Conservation (phyloP, 768 basidiomycete genomes). For the Mycena albidolilacea region DNA sequence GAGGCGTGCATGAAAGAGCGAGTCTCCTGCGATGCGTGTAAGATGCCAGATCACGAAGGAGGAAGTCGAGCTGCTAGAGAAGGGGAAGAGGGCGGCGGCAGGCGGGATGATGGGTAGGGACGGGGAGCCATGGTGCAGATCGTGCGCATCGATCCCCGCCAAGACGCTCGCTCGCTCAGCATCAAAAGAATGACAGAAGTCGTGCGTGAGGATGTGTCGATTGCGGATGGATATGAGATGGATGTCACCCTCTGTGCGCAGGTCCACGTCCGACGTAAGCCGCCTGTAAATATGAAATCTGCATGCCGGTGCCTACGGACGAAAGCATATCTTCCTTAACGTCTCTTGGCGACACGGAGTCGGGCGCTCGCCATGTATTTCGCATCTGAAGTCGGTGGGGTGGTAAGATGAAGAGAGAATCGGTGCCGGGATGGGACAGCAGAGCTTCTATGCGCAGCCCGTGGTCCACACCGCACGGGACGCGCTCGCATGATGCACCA, state of each 20-base stretch:
- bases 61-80: neutral
- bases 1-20: neutral
- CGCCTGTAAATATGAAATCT: slow-evolving; percentile 1
- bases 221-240: neutral
- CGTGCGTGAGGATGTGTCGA: neutral
- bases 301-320: neutral
- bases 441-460: too few relatives aligned
- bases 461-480: too few relatives aligned
- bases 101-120: neutral
- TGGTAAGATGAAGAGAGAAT: too few relatives aligned
- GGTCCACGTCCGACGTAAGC: slow-evolving; percentile 1
- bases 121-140: neutral
- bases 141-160: neutral
- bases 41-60: neutral
- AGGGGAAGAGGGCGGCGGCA: neutral
- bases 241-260: neutral
- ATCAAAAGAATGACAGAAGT: neutral
- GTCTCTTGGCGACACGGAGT: neutral
- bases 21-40: neutral
- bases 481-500: too few relatives aligned
- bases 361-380: too few relatives aligned
- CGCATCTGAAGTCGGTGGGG: too few relatives aligned
- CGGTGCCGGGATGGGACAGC: too few relatives aligned
- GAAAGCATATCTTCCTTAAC: neutral
- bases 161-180: neutral